Percentiles rank a stretch among this genome's conserved stretches.
phyloP scores from a whole-genome alignment of 805 yeast species.

The Teunomyces pallodes region DNA sequence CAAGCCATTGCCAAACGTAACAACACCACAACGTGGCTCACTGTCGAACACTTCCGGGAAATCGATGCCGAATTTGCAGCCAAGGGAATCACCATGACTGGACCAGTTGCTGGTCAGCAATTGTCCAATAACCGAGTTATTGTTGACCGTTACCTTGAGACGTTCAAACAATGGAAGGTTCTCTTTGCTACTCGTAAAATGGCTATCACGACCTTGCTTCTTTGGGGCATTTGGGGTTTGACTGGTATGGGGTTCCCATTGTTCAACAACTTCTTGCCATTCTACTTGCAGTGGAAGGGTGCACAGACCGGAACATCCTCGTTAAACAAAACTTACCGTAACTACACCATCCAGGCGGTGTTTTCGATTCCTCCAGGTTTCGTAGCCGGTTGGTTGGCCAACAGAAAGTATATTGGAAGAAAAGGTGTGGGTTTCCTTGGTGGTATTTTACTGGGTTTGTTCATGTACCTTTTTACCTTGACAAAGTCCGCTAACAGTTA shows the following conservation, averaged over 20 bases:
- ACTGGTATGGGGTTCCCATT: constrained; percentile 3
- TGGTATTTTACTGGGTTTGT: constrained; percentile 1
- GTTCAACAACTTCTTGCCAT: constrained; percentile 4
- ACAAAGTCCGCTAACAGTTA: constrained; percentile 1
- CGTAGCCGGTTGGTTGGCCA: constrained; percentile 2
- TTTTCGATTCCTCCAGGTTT: constrained; percentile 4
- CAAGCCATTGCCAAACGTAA: constrained; percentile 2
- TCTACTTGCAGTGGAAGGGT: constrained; percentile 5
- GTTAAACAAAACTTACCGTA: constrained; percentile 1
- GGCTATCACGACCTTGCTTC: constrained; percentile 2
- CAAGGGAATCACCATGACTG: constrained; percentile 1
- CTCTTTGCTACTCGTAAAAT: constrained; percentile 1
- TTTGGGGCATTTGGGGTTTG: constrained; percentile 2
- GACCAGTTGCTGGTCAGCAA: neutral
- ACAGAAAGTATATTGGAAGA: constrained; percentile 2
- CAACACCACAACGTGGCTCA: constrained; percentile 1
- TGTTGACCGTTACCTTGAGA: neutral
- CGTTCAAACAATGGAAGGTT: constrained; percentile 3
- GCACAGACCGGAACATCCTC: constrained; percentile 1
- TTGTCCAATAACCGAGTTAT: neutral
- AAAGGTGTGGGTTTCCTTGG: constrained; percentile 5
- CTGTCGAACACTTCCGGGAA: neutral
- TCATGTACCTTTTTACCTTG: constrained; percentile 3
- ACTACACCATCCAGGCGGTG: constrained; percentile 4
- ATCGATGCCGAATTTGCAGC: constrained; percentile 2